Percentiles rank a stretch among this genome's conserved stretches.
phyloP scores from a whole-genome alignment of 768 basidiomycete species.

The Flagelloscypha sp. region DNA sequence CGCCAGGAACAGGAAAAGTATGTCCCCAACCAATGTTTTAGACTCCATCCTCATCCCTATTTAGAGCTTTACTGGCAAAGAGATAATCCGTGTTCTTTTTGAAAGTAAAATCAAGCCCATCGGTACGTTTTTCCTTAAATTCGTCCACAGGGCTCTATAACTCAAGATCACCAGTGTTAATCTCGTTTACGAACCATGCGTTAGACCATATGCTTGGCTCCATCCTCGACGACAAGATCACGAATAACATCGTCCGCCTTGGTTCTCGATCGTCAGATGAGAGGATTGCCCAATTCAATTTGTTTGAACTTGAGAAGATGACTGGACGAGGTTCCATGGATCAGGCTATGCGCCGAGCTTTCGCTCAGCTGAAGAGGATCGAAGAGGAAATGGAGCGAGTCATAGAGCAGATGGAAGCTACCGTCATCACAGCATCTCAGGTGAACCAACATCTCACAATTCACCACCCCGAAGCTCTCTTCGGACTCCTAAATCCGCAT shows the following conservation, averaged over 20 bases:
- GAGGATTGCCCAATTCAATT: constrained; percentile 48
- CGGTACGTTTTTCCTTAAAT: too few relatives aligned
- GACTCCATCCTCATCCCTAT: neutral
- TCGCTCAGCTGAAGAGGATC: constrained; percentile 31
- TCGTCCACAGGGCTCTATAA: neutral
- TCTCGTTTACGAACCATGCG: constrained; percentile 72
- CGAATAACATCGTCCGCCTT: constrained; percentile 54
- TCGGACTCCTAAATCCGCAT: constrained; percentile 35
- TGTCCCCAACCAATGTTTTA: neutral
- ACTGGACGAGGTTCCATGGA: constrained; percentile 33
- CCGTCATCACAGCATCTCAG: constrained; percentile 25
- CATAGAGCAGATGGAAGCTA: constrained; percentile 32
- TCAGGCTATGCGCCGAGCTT: constrained; percentile 23
- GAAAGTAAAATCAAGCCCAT: constrained; percentile 45
- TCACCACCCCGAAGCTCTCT: constrained; percentile 41
- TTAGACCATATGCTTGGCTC: constrained; percentile 64
- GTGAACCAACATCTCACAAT: constrained; percentile 33
- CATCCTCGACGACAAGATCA: constrained; percentile 59
- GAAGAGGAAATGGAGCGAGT: constrained; percentile 39
- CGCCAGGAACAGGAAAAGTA: constrained; percentile 76
- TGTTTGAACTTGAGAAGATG: constrained; percentile 48
- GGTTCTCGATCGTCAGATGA: constrained; percentile 60
- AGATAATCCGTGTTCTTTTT: constrained; percentile 61
- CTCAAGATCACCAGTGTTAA: constrained; percentile 22
- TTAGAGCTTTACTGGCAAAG: constrained; percentile 60